Evolutionary conservation across 2,329 filamentous ascomycete species (phyloP), one percentile per base, ranked within the genome.

Genomic region (Xylariaceae sp.): DNA sequence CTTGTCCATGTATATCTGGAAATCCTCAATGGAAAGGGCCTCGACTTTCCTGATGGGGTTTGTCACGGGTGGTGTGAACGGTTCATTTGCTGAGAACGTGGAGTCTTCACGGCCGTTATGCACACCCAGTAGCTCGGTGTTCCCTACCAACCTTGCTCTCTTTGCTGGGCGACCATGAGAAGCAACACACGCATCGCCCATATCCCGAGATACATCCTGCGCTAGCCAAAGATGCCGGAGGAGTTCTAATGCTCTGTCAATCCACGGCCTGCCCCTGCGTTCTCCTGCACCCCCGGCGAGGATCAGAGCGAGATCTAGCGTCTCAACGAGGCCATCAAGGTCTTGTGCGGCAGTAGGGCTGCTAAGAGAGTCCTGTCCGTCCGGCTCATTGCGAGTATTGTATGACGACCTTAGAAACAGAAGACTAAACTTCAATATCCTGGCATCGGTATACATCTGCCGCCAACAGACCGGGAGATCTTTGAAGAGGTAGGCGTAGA

Each of bases 251-350:
- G 78, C 76, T 40, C 70, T 65, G 53, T 85, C 76, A 43, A 85
- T 75, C 68, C 78, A 81, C 3, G 12, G 45, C 18, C 70, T 65
- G 7, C 80, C 78, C 51, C 88, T 74, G 1, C 66, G 54, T 29
- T 68, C 59, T 0, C 79, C 75, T 1, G 81, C 81, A 0, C 80
- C 86, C 1, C 87, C 88, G 0, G 88, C 82, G 50, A 91, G 80
- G 43, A 95, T 89, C 42, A 95, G 71, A 0, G 87, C 85, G 68
- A 85, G 83, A 63, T 96, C 92, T 1, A 97, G 76, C 1, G 78
- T 72, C 49, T 78, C 77, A 32, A 95, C 80, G 1, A 87, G 74
- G 1, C 76, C 68, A 32, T 81, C 76, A 3, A 91, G 66, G 55
- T 19, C 41, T 51, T 41, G 16, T 40, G 18, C 37, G 56, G 47